Conservation (phyloP, 2,329 filamentous ascomycete species). For the Phaeophleospora eucalypticola region DNA sequence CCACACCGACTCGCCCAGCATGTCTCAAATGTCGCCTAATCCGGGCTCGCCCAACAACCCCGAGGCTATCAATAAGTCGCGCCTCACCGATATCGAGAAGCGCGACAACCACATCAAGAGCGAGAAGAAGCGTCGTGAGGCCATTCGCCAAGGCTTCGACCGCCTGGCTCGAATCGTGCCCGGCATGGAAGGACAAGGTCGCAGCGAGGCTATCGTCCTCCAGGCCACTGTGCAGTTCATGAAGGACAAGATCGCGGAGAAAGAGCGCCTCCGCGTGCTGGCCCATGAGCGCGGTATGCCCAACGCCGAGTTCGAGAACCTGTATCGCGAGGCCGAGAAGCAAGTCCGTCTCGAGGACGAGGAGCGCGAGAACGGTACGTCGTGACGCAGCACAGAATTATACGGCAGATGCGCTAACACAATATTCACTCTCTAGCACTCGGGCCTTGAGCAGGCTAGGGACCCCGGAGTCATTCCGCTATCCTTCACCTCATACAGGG, state of each 20-base stretch:
- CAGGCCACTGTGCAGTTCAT: conserved; percentile 48
- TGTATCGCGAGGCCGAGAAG: conserved; percentile 13
- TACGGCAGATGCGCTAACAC: too few relatives aligned
- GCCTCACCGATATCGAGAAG: conserved; percentile 66
- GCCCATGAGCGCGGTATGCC: conserved; percentile 19
- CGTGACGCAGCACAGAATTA: too few relatives aligned
- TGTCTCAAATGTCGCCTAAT: conserved; percentile 1
- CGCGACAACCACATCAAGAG: conserved; percentile 70
- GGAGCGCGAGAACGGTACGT: neutral
- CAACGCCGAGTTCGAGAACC: conserved; percentile 11
- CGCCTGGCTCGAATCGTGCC: conserved; percentile 75
- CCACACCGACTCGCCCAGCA: conserved; percentile 1
- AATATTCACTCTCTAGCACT: too few relatives aligned
- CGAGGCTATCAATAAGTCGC: conserved; percentile 45
- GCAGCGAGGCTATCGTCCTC: conserved; percentile 81
- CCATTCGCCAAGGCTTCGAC: conserved; percentile 81
- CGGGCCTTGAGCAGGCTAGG: too few relatives aligned
- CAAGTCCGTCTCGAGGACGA: conserved; percentile 5
- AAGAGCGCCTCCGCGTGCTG: conserved; percentile 34
- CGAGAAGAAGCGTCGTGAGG: conserved; percentile 63
- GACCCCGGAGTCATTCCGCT: too few relatives aligned
- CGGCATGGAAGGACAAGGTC: conserved; percentile 74
- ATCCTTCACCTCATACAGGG: too few relatives aligned
- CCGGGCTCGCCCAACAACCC: neutral
- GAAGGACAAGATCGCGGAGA: conserved; percentile 38